Percentiles rank a stretch among this genome's conserved stretches.
These are phyloP conservation scores for Gossypium trilobum DNA, from an alignment of 441 rosid species.

Conservation along the genomic window DNA sequence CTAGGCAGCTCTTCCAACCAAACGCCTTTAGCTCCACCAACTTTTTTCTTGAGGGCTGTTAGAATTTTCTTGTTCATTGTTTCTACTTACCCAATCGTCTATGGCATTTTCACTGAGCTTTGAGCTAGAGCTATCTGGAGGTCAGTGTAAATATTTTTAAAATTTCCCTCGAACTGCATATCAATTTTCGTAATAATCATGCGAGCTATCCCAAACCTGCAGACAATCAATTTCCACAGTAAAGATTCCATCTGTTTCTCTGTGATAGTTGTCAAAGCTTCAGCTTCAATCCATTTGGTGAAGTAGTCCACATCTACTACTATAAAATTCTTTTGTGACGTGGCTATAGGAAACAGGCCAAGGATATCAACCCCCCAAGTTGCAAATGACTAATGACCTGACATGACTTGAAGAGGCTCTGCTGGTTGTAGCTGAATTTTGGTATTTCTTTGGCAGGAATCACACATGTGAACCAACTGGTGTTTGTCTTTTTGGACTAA, in stretches of 20 bases:
- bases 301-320: neutral
- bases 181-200: neutral
- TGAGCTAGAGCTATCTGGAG: neutral
- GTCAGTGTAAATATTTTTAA: neutral
- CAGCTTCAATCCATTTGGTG: neutral
- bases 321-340: too few species aligned
- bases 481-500: too few species aligned
- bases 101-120: neutral
- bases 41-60: neutral
- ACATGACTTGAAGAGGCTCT: neutral
- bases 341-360: neutral
- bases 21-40: neutral
- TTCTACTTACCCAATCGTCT: neutral
- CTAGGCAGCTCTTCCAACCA: neutral
- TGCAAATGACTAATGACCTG: neutral
- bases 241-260: neutral
- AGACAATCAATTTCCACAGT: neutral
- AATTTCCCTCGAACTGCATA: too few species aligned
- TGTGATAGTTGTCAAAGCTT: neutral
- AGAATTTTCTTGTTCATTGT: neutral
- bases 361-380: neutral
- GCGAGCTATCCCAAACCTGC: neutral
- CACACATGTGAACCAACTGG: too few species aligned
- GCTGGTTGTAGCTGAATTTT: too few species aligned
- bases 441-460: neutral